These are phyloP conservation scores for Wallacemonas sp. DNA, from an alignment of 208 protist genomes.

Conservation along the genomic window DNA sequence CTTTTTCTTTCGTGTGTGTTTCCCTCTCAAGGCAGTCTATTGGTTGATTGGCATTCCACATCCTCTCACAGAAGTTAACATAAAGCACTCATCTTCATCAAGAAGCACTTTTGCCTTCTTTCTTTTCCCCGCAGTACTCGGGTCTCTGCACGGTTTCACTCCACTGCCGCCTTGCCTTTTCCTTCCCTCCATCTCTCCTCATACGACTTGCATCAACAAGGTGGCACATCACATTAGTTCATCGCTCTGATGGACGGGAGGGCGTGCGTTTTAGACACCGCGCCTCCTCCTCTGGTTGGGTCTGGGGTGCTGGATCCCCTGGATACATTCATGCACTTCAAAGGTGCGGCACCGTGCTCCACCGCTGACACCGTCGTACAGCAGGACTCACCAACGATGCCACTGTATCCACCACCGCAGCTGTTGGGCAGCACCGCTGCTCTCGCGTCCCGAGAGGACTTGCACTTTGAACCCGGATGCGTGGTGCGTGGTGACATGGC, in stretches of 20 bases:
- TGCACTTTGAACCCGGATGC: conserved; percentile 10
- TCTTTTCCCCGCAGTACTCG: neutral
- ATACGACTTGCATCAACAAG: too few species aligned
- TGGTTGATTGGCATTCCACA: too few species aligned
- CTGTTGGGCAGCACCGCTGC: neutral
- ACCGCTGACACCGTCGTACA: too few species aligned
- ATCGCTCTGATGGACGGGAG: neutral
- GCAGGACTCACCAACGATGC: too few species aligned
- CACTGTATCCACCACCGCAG: neutral
- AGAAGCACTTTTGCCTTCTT: neutral
- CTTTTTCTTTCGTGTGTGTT: too few species aligned
- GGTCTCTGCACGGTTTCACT: neutral
- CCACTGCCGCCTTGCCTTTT: too few species aligned
- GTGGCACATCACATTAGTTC: neutral
- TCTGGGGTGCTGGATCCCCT: conserved; percentile 13
- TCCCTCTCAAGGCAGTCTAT: too few species aligned
- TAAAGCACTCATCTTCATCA: neutral
- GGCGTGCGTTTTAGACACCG: neutral
- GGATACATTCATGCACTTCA: neutral
- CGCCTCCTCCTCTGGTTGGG: conserved; percentile 5
- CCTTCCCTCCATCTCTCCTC: too few species aligned
- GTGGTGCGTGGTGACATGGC: conserved; percentile 48
- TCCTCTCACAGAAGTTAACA: too few species aligned
- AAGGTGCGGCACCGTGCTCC: too few species aligned
- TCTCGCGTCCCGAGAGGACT: neutral